phyloP scores from a whole-genome alignment of 129 eudicot species.

The Kitagawia praeruptora region DNA sequence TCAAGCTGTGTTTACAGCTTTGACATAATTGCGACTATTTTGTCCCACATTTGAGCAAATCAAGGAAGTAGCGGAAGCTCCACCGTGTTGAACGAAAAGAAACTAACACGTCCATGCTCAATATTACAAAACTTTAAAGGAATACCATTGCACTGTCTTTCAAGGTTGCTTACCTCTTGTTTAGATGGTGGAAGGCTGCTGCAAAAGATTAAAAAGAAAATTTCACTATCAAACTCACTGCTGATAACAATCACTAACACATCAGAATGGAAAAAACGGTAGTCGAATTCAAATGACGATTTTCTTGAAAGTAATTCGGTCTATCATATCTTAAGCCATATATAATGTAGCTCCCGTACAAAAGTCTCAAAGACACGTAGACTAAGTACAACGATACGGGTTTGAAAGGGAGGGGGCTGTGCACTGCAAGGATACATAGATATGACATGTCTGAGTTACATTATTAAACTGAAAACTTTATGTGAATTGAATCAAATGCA shows the following conservation, averaged over 20 bases:
- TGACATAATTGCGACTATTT: too few relatives aligned
- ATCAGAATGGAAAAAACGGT: not conserved
- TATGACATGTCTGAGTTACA: too few relatives aligned
- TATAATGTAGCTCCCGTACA: too few relatives aligned
- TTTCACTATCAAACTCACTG: not conserved
- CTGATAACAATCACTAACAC: not conserved
- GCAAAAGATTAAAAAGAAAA: slow-evolving; percentile 1
- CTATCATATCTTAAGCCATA: too few relatives aligned
- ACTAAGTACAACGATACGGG: too few relatives aligned
- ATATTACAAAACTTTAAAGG: slow-evolving; percentile 52
- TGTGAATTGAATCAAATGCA: too few relatives aligned
- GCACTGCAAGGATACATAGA: too few relatives aligned
- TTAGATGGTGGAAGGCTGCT: slow-evolving; percentile 60
- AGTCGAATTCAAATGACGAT: not conserved
- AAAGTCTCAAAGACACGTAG: too few relatives aligned
- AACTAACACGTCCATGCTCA: slow-evolving; percentile 78
- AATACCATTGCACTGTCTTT: slow-evolving; percentile 39
- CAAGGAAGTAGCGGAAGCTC: slow-evolving; percentile 71
- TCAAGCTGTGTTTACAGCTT: not conserved
- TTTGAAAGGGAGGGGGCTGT: too few relatives aligned
- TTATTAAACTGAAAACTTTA: too few relatives aligned
- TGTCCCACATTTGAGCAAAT: slow-evolving; percentile 10
- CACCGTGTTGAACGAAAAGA: slow-evolving; percentile 52
- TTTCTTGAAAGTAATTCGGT: too few relatives aligned
- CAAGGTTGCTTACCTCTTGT: slow-evolving; percentile 44